These are phyloP conservation scores for Cladosporium sphaerospermum DNA, from an alignment of 2,329 filamentous ascomycete species.

Conservation along the genomic window DNA sequence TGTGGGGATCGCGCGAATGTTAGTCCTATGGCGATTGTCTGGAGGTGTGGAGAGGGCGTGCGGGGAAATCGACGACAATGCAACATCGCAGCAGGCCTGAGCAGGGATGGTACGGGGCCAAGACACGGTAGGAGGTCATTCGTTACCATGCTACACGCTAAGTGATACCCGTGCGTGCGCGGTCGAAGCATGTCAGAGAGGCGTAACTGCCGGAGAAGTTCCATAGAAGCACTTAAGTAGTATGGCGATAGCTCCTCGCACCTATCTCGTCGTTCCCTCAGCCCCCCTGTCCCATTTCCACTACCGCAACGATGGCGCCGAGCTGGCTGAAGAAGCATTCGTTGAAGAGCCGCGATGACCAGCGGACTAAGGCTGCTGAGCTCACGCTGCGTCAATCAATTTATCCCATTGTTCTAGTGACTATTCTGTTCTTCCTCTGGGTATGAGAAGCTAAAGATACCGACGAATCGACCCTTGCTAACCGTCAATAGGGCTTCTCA, in stretches of 20 bases:
- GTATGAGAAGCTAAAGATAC: constrained; percentile 26
- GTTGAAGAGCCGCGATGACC: constrained; percentile 31
- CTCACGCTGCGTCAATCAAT: constrained; percentile 62
- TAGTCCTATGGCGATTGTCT: not conserved
- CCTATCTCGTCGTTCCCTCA: not conserved
- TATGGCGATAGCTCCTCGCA: not conserved
- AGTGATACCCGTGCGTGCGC: not conserved
- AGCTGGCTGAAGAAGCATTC: constrained; percentile 16
- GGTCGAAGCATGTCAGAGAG: not conserved
- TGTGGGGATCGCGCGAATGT: not conserved
- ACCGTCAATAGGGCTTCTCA: constrained; percentile 40
- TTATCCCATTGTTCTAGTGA: constrained; percentile 60
- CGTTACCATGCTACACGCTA: not conserved
- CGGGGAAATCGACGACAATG: constrained; percentile 7
- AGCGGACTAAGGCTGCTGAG: constrained; percentile 51
- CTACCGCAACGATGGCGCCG: constrained; percentile 1
- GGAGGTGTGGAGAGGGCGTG: not conserved
- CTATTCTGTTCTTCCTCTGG: constrained; percentile 60
- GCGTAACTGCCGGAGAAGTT: not conserved
- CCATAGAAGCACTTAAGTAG: constrained; percentile 6
- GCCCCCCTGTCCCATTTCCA: not conserved
- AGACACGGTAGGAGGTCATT: constrained; percentile 7
- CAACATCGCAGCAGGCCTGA: constrained; percentile 1
- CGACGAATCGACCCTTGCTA: not conserved
- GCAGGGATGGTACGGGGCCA: constrained; percentile 3